Percentiles rank a stretch among this genome's conserved stretches.
These are phyloP conservation scores for Gloeopeniophorella convolvens DNA, from an alignment of 768 basidiomycete genomes.

Conservation along the genomic window DNA sequence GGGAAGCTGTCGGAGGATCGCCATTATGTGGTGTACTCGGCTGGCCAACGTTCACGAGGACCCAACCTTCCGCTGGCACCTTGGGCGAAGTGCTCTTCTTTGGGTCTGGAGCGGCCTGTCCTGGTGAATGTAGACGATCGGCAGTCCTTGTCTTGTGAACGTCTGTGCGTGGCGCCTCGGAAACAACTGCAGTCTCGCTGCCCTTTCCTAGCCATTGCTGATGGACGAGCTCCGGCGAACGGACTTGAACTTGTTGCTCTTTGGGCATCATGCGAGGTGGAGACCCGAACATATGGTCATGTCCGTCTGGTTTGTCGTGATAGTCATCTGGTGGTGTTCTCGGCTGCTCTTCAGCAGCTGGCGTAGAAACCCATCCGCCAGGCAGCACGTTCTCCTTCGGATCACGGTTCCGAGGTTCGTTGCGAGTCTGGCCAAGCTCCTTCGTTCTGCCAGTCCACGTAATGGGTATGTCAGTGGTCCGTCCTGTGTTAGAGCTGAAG, in stretches of 20 bases:
- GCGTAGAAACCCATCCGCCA: slow-evolving; percentile 23
- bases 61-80: slow-evolving; percentile 53
- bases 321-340: neutral
- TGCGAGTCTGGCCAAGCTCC: slow-evolving; percentile 16
- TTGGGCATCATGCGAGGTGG: neutral
- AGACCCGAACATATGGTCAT: neutral
- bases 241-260: slow-evolving; percentile 36
- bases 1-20: neutral
- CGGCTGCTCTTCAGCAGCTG: neutral
- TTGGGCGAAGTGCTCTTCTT: slow-evolving; percentile 3
- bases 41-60: slow-evolving; percentile 53
- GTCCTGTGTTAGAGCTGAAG: slow-evolving; percentile 42
- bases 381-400: slow-evolving; percentile 12
- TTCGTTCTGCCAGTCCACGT: slow-evolving; percentile 51
- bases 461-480: slow-evolving; percentile 48
- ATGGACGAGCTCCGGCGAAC: slow-evolving; percentile 45
- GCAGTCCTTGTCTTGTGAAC: neutral
- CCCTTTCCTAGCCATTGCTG: slow-evolving; percentile 41
- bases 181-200: slow-evolving; percentile 59
- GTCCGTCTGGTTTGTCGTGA: neutral
- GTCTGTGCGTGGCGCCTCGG: slow-evolving; percentile 33
- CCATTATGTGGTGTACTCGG: slow-evolving; percentile 17
- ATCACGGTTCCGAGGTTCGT: neutral
- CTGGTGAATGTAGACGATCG: neutral
- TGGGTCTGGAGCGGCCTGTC: neutral